Percentiles rank a stretch among this genome's conserved stretches.
phyloP scores from a whole-genome alignment of 441 rosid species.

The Bruguiera hainesii region DNA sequence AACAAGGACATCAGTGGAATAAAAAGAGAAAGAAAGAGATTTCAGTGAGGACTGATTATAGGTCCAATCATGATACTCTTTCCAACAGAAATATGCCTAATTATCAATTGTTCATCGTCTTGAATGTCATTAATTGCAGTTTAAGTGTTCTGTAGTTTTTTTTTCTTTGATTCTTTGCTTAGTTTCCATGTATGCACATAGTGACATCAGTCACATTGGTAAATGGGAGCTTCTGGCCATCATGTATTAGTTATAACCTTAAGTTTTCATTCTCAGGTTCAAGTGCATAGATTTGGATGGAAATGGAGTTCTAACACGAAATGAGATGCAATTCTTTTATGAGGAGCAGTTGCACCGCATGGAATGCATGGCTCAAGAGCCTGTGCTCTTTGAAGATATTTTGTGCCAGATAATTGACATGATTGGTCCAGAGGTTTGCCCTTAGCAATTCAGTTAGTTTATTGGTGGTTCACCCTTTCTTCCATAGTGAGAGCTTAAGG shows the following conservation, averaged over 20 bases:
- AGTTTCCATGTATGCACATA: neutral
- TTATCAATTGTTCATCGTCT: too few species aligned
- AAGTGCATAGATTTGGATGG: conserved; percentile 96
- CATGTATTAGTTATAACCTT: conserved; percentile 4
- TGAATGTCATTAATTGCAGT: too few species aligned
- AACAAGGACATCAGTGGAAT: too few species aligned
- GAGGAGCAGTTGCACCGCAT: conserved; percentile 97
- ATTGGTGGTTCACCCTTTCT: conserved; percentile 2
- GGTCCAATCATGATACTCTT: too few species aligned
- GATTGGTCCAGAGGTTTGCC: conserved; percentile 76
- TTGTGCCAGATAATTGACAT: conserved; percentile 94
- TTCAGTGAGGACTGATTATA: too few species aligned
- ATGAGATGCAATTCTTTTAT: conserved; percentile 94
- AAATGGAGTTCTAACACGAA: conserved; percentile 77
- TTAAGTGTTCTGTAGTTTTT: too few species aligned
- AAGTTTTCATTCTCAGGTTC: conserved; percentile 52
- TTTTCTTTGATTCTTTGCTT: too few species aligned
- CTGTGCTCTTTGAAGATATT: conserved; percentile 92
- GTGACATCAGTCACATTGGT: neutral
- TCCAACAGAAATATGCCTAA: too few species aligned
- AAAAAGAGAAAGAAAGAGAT: too few species aligned
- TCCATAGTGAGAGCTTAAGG: neutral
- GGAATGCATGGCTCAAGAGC: conserved; percentile 99
- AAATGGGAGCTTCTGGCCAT: neutral
- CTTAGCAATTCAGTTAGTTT: conserved; percentile 15